A percentile compares a stretch with the other conserved stretches of the same genome.
phyloP scores from a whole-genome alignment of 2,329 filamentous ascomycete genomes.

The Orbilia brochopaga region DNA sequence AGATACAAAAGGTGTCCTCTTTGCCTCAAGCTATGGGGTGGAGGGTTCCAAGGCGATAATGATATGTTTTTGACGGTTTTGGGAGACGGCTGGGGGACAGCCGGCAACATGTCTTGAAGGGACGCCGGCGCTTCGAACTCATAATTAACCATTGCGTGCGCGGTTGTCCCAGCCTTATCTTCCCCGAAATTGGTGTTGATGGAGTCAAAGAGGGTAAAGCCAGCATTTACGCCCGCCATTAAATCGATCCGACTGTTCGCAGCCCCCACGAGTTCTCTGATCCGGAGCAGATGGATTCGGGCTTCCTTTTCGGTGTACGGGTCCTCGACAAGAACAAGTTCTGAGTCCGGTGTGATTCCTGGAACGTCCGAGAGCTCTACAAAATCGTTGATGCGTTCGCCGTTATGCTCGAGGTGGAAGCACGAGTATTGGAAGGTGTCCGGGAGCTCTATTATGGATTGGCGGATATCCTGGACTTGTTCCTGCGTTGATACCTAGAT shows the following conservation, averaged over 20 bases:
- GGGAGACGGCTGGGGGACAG: slow-evolving; percentile 68
- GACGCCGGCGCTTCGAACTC: slow-evolving; percentile 72
- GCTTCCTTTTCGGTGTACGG: slow-evolving; percentile 99
- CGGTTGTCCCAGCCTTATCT: slow-evolving; percentile 59
- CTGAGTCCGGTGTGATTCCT: slow-evolving; percentile 75
- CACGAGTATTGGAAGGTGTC: slow-evolving; percentile 96
- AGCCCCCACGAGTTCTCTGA: slow-evolving; percentile 90
- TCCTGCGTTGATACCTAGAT: slow-evolving; percentile 84
- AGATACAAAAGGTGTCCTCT: slow-evolving; percentile 93
- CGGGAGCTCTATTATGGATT: slow-evolving; percentile 92
- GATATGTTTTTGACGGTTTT: slow-evolving; percentile 90
- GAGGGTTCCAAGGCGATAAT: slow-evolving; percentile 94
- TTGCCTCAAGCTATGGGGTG: slow-evolving; percentile 86
- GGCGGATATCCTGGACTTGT: slow-evolving; percentile 94
- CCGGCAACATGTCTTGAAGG: slow-evolving; percentile 74
- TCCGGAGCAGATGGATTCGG: slow-evolving; percentile 87
- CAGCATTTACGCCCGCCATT: slow-evolving; percentile 82
- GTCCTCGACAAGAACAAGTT: slow-evolving; percentile 84
- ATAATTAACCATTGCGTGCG: slow-evolving; percentile 72
- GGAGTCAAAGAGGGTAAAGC: slow-evolving; percentile 83
- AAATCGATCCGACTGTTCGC: slow-evolving; percentile 86
- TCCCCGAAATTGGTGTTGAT: slow-evolving; percentile 62
- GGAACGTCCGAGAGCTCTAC: slow-evolving; percentile 88
- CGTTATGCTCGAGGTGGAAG: slow-evolving; percentile 93
- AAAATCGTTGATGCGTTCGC: slow-evolving; percentile 91